Evolutionary conservation across 305 asterid species (phyloP).

Genomic region (Solanum hybrid): DNA sequence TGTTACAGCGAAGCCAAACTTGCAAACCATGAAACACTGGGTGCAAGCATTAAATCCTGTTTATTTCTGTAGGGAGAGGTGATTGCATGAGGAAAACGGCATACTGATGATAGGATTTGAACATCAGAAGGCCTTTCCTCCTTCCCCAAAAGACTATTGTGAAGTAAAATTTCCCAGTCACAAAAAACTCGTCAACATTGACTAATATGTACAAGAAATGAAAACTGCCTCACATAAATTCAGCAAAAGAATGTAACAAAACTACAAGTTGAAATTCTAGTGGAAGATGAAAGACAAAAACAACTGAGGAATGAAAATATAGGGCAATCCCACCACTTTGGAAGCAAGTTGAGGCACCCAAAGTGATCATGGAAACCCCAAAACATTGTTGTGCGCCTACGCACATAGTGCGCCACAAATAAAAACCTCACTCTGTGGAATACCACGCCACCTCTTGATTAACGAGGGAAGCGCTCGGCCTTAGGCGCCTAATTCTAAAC

Average conservation of each 20-base stretch:
- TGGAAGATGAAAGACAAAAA: not conserved
- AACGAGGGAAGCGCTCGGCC: slow-evolving; percentile 30
- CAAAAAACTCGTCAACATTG: not conserved
- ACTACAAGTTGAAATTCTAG: not conserved
- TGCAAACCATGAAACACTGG: not conserved
- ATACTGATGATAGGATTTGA: not conserved
- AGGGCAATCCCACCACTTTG: slow-evolving; percentile 16
- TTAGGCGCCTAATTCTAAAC: slow-evolving; percentile 7
- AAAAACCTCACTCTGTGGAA: slow-evolving; percentile 26
- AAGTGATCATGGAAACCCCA: slow-evolving; percentile 9
- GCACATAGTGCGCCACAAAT: slow-evolving; percentile 25
- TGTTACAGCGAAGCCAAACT: slow-evolving; percentile 5
- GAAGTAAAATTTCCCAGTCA: not conserved
- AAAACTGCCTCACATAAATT: not conserved
- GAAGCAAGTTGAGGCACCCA: slow-evolving; percentile 8
- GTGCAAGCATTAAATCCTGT: slow-evolving; percentile 7
- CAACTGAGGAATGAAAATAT: not conserved
- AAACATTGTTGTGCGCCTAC: slow-evolving; percentile 19
- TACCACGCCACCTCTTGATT: slow-evolving; percentile 30
- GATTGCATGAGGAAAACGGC: not conserved
- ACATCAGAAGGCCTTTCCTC: not conserved
- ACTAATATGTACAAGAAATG: not conserved
- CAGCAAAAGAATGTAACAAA: not conserved
- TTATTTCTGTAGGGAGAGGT: not conserved
- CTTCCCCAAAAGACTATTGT: not conserved